phyloP scores from a whole-genome alignment of 176 grass and related monocot genomes.

The Oryza coarctata region DNA sequence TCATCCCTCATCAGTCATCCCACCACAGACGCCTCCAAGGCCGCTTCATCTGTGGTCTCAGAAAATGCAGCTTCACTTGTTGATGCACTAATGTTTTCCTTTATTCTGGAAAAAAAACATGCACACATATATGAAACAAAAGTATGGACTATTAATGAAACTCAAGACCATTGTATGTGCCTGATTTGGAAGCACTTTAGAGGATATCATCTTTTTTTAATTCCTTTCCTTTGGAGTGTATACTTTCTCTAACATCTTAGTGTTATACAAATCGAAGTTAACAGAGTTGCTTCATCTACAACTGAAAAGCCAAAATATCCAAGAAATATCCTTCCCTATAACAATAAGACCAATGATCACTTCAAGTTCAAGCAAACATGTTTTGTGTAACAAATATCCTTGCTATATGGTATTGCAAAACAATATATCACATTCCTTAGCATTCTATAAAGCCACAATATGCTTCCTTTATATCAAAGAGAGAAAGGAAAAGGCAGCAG shows the following conservation, averaged over 20 bases:
- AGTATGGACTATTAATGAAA: background rate
- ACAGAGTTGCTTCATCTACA: background rate
- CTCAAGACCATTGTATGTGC: background rate
- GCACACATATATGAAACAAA: slow-evolving; percentile 17
- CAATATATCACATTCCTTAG: background rate
- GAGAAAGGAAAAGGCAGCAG: background rate
- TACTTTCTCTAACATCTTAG: background rate
- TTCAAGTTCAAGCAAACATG: background rate
- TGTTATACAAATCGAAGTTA: background rate
- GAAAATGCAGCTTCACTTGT: background rate
- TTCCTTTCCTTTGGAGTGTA: background rate
- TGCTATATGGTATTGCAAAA: background rate
- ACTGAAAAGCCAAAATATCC: background rate
- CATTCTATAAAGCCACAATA: background rate
- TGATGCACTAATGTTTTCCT: background rate
- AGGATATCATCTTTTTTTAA: background rate
- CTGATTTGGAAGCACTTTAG: background rate
- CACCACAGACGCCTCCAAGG: slow-evolving; percentile 28
- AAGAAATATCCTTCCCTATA: background rate
- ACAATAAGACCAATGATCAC: background rate
- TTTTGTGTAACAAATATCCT: background rate
- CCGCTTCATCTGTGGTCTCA: slow-evolving; percentile 40
- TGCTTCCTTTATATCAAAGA: background rate
- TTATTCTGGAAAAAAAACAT: slow-evolving; percentile 32
- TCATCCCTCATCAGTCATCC: slow-evolving; percentile 85